phyloP scores from a whole-genome alignment of 345 rosid species.

The Syzygium aromaticum region DNA sequence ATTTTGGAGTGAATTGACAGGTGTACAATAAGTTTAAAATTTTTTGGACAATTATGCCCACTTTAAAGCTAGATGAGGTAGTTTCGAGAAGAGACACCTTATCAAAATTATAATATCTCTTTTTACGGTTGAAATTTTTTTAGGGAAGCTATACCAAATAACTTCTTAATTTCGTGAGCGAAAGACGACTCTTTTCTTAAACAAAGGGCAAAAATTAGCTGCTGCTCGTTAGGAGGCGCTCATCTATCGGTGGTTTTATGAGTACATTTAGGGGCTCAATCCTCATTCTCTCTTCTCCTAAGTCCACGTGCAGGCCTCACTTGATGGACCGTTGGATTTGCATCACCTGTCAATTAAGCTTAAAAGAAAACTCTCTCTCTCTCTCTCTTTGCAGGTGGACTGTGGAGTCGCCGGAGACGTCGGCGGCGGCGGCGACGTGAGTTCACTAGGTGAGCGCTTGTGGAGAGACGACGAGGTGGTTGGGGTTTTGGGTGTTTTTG shows the following conservation, averaged over 20 bases:
- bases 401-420: neutral
- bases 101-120: neutral
- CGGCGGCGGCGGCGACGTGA: neutral
- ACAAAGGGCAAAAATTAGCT: neutral
- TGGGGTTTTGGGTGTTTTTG: neutral
- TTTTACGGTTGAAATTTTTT: rapidly evolving
- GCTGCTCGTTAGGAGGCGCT: neutral
- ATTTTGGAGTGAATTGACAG: rapidly evolving
- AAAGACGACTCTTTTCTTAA: neutral
- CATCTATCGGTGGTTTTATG: neutral
- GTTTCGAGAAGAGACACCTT: rapidly evolving
- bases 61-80: neutral
- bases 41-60: neutral
- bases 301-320: neutral
- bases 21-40: rapidly evolving
- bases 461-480: neutral
- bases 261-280: neutral
- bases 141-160: neutral
- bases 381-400: neutral
- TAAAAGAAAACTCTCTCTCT: neutral
- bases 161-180: neutral
- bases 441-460: neutral
- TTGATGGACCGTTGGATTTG: neutral
- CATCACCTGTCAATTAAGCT: neutral
- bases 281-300: neutral